Percentiles rank a stretch among this genome's conserved stretches.
Conservation (phyloP, 2,329 filamentous ascomycete genomes). For the Colletotrichum higginsianum region DNA sequence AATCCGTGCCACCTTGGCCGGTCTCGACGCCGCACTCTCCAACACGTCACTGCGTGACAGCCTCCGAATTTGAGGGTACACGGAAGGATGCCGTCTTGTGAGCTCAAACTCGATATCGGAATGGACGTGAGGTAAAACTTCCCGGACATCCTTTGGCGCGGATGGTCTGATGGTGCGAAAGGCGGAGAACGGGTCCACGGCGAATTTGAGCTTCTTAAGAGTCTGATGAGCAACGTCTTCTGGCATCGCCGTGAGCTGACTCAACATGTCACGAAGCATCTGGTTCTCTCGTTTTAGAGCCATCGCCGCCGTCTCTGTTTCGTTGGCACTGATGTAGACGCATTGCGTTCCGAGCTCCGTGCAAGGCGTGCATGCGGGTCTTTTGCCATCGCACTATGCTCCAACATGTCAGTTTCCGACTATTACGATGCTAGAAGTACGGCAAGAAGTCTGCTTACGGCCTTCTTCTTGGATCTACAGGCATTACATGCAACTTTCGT, state of each 20-base stretch:
- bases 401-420: conserved; percentile 14
- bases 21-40: conserved; percentile 10
- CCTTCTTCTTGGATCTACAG: conserved; percentile 45
- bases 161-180: conserved; percentile 28
- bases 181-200: conserved; percentile 43
- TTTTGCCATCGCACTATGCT: conserved; percentile 43
- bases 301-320: conserved; percentile 40
- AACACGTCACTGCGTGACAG: background rate
- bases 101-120: conserved; percentile 39
- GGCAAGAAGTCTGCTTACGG: conserved; percentile 38
- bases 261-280: conserved; percentile 46
- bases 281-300: conserved; percentile 38
- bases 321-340: conserved; percentile 41
- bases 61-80: conserved; percentile 29
- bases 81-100: conserved; percentile 24
- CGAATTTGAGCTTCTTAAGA: conserved; percentile 44
- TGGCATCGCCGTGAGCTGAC: conserved; percentile 45
- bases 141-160: conserved; percentile 13
- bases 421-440: background rate
- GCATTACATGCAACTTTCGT: conserved; percentile 45
- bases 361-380: conserved; percentile 44
- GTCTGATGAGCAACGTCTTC: conserved; percentile 40
- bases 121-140: conserved; percentile 30
- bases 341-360: conserved; percentile 38
- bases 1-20: conserved; percentile 29